A percentile compares a stretch with the other conserved stretches of the same genome.
Conservation (phyloP, 805 yeast species). For the Sugiyamaella chiloensis region DNA sequence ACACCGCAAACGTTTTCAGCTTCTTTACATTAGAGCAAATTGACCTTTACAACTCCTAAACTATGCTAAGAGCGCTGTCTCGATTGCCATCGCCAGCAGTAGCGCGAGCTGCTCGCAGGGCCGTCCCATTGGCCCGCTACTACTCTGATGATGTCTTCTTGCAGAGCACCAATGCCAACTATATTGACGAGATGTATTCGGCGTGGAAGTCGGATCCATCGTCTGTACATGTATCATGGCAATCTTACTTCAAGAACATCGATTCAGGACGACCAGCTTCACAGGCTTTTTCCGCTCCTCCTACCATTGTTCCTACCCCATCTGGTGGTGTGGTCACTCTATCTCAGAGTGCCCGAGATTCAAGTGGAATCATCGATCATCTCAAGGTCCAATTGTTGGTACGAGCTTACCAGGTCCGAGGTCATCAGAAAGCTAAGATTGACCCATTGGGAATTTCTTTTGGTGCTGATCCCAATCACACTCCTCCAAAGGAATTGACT, state of each 20-base stretch:
- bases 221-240: slow-evolving; percentile 95
- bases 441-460: slow-evolving; percentile 93
- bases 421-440: slow-evolving; percentile 90
- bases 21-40: background rate
- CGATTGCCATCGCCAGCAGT: slow-evolving; percentile 5
- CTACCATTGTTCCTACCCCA: slow-evolving; percentile 79
- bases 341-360: slow-evolving; percentile 48
- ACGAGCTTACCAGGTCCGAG: slow-evolving; percentile 98
- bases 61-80: slow-evolving; percentile 2
- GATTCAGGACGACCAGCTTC: slow-evolving; percentile 66
- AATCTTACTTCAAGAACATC: slow-evolving; percentile 87
- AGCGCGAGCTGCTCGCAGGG: slow-evolving; percentile 2
- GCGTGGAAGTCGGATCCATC: slow-evolving; percentile 90
- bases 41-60: background rate
- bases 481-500: slow-evolving; percentile 80
- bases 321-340: slow-evolving; percentile 66
- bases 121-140: slow-evolving; percentile 1
- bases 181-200: slow-evolving; percentile 96
- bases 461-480: slow-evolving; percentile 44
- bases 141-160: slow-evolving; percentile 62
- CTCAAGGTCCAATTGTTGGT: slow-evolving; percentile 94
- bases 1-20: slow-evolving; percentile 4
- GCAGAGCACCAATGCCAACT: slow-evolving; percentile 79
- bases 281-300: slow-evolving; percentile 85
- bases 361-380: slow-evolving; percentile 71